Conservation (phyloP, 2,329 filamentous ascomycete genomes). For the Sporothrix mexicana region DNA sequence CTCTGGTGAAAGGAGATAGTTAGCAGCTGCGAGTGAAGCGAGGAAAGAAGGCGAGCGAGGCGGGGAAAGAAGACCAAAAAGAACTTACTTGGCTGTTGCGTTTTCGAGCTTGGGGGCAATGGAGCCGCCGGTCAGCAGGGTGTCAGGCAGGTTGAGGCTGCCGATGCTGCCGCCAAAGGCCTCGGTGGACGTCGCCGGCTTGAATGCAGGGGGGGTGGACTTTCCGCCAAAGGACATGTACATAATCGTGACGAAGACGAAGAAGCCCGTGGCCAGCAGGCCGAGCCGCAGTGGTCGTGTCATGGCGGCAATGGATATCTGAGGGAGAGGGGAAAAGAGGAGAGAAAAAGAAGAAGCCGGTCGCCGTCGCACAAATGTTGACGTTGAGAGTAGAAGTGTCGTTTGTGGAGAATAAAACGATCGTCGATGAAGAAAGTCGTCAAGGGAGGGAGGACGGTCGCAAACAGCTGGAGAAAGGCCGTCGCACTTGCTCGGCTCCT, state of each 20-base stretch:
- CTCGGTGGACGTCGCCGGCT: background rate
- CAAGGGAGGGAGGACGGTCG: background rate
- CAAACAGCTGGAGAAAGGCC: background rate
- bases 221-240: slow-evolving; percentile 34
- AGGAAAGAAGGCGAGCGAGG: slow-evolving; percentile 32
- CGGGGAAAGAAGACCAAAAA: background rate
- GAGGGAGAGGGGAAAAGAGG: background rate
- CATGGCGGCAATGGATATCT: slow-evolving; percentile 26
- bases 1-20: background rate
- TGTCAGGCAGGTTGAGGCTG: slow-evolving; percentile 51
- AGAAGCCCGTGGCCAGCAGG: slow-evolving; percentile 30
- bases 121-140: slow-evolving; percentile 67
- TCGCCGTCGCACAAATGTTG: background rate
- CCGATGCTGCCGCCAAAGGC: slow-evolving; percentile 27
- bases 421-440: slow-evolving; percentile 19
- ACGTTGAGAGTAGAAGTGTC: background rate
- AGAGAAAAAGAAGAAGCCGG: background rate
- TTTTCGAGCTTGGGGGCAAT: slow-evolving; percentile 85
- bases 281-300: slow-evolving; percentile 34
- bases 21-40: background rate
- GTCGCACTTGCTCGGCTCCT: background rate
- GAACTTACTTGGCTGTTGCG: slow-evolving; percentile 73
- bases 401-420: background rate
- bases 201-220: slow-evolving; percentile 10
- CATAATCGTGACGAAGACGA: slow-evolving; percentile 31